phyloP scores from a whole-genome alignment of 768 basidiomycete species.

The Mycena olivaceomarginata region DNA sequence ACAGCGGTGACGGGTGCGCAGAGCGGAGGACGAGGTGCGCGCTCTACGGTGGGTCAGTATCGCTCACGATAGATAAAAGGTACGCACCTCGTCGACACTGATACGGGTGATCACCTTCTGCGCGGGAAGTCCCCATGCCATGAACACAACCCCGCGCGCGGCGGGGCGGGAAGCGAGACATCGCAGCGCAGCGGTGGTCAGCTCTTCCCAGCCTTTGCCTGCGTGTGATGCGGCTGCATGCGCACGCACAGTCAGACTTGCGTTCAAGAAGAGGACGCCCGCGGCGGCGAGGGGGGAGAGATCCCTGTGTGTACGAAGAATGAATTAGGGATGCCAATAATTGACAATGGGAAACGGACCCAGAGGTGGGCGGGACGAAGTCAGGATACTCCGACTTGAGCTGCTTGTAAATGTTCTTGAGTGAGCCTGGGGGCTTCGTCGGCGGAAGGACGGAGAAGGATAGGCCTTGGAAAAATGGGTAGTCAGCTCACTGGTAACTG shows the following conservation, averaged over 20 bases:
- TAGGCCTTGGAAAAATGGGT: constrained; percentile 62
- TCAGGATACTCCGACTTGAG: constrained; percentile 75
- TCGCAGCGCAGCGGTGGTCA: constrained; percentile 82
- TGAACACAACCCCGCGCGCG: constrained; percentile 79
- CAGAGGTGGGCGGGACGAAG: constrained; percentile 77
- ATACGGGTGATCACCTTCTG: constrained; percentile 76
- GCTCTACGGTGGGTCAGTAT: constrained; percentile 58
- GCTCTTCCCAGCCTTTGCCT: constrained; percentile 87
- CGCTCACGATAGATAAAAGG: background rate
- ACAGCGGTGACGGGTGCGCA: constrained; percentile 86
- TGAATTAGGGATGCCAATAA: background rate
- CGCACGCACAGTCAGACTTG: constrained; percentile 86
- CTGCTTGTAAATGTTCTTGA: constrained; percentile 87
- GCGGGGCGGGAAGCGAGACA: constrained; percentile 63
- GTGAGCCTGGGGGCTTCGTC: constrained; percentile 72
- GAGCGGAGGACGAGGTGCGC: constrained; percentile 80
- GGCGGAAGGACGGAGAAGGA: constrained; percentile 76
- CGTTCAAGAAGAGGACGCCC: constrained; percentile 88
- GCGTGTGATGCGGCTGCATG: constrained; percentile 86
- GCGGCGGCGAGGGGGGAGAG: constrained; percentile 80
- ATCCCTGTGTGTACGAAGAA: constrained; percentile 66
- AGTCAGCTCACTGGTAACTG: constrained; percentile 41
- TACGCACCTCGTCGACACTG: constrained; percentile 75
- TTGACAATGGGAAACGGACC: constrained; percentile 62
- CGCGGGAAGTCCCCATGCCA: constrained; percentile 90